Base-by-base conservation (phyloP, 371 early-diverging fungal species). In the Choanephora cucurbitarum region DNA sequence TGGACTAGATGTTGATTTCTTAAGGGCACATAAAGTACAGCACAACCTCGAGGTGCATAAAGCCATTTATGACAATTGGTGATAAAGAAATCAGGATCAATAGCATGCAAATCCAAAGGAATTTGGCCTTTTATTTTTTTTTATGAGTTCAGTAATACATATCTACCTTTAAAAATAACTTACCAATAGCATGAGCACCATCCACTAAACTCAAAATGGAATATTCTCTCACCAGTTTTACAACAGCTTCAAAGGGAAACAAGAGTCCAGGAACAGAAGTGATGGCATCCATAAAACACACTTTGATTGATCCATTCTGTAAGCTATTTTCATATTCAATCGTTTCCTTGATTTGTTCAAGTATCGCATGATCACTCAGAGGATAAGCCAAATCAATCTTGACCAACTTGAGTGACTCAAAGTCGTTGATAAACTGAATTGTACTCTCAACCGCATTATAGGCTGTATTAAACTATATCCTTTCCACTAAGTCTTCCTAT, bases 21-120 rank as follows among this genome's bases (percentile, higher is more conserved):
- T 37, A 72, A 66, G 15, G 79, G 64, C 14, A 83, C 82, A 48
- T 81, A 87, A 3, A 91, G 65, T 0, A 87, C 55, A 5, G 87
- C 85, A 3, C 75, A 69, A 9, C 87, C 83, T 21, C 88, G 78
- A 17, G 81, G 77, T 32, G 77, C 69, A 56, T 69, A 88, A n/a
- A 87, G 61, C 91, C 91, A 91, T 71, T 91, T 91, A 65, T 91
- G 91, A 34, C 77, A 72, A 55, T 88, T 90, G 33, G 85, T 81
- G 13, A 83, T 79, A 48, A 86, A 87, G 62, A 83, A 91, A 63
- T 91, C 91, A 2, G 88, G 74, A 55, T 79, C 69, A 10, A 73
- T 39, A 17, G 58, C 69, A 19, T 67, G 62, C 22, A 91, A 48
- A 54, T 88, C 58, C 18, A 91, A 53, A 6, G 80, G 81, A 11